Evolutionary conservation across 805 yeast species (phyloP).

Genomic region (Metschnikowia chrysomelidarum): DNA sequence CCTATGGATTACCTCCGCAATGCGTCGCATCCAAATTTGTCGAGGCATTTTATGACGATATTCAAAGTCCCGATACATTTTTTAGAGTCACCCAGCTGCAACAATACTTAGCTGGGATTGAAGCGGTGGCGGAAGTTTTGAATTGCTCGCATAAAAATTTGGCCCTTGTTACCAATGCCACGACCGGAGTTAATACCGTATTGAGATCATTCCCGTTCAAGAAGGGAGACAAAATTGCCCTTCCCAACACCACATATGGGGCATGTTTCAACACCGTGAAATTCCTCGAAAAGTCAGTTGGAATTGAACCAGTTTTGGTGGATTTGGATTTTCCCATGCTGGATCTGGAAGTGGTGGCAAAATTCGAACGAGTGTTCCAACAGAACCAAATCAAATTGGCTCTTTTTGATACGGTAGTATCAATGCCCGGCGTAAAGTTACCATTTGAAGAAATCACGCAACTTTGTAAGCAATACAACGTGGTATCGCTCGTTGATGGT

Average conservation of each 20-base stretch:
- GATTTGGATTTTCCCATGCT: conserved; percentile 17
- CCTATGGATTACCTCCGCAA: conserved; percentile 57
- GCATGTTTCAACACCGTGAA: conserved; percentile 53
- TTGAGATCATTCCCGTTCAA: conserved; percentile 52
- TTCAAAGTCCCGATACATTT: conserved; percentile 48
- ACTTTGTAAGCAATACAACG: conserved; percentile 45
- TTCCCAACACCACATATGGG: conserved; percentile 50
- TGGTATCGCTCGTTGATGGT: conserved; percentile 63
- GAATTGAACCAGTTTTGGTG: conserved; percentile 23
- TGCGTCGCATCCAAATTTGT: conserved; percentile 29
- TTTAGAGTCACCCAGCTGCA: conserved; percentile 25
- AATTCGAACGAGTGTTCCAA: conserved; percentile 24
- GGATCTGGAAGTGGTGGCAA: conserved; percentile 23
- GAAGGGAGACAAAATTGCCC: conserved; percentile 50
- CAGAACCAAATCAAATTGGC: conserved; percentile 36
- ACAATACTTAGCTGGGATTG: conserved; percentile 34
- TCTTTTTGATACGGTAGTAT: conserved; percentile 56
- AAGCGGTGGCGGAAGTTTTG: conserved; percentile 38
- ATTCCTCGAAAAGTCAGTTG: conserved; percentile 34
- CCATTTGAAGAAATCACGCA: conserved; percentile 52
- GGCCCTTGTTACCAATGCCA: conserved; percentile 59
- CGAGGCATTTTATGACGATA: conserved; percentile 19
- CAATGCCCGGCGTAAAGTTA: conserved; percentile 60
- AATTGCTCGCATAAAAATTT: conserved; percentile 47
- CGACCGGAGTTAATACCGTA: conserved; percentile 56